Evolutionary conservation across 129 eudicot species (phyloP).

Genomic region (Escallonia rubra): DNA sequence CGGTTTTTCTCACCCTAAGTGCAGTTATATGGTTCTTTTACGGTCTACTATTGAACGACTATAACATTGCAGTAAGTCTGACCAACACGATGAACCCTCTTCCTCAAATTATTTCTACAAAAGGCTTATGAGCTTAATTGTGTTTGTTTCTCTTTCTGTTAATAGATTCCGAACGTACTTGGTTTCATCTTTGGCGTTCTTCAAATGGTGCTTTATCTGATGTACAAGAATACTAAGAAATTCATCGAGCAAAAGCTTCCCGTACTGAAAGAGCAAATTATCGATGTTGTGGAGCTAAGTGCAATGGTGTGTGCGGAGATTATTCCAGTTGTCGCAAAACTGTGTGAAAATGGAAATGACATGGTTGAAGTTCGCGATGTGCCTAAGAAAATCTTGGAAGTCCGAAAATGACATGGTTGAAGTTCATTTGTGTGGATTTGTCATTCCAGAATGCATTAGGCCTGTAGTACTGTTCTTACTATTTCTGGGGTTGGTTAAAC

Average conservation of each 20-base stretch:
- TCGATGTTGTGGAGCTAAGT: constrained; percentile 37
- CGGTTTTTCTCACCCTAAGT: constrained; percentile 63
- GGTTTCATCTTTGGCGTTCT: constrained; percentile 62
- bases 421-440: no score
- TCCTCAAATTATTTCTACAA: not conserved
- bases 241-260: constrained; percentile 18
- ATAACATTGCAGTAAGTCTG: constrained; percentile 61
- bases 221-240: constrained; percentile 42
- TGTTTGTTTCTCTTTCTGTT: not conserved
- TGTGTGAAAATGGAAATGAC: not conserved
- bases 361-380: constrained; percentile 3
- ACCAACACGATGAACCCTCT: no score
- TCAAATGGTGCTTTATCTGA: constrained; percentile 51
- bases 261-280: constrained; percentile 25
- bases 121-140: not conserved
- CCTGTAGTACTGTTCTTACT: not conserved
- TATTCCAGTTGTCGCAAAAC: constrained; percentile 13
- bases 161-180: constrained; percentile 64
- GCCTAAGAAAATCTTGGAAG: constrained; percentile 2
- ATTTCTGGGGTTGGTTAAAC: not conserved
- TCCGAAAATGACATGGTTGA: not conserved
- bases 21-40: constrained; percentile 87
- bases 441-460: no score
- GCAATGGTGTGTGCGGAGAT: constrained; percentile 25
- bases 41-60: constrained; percentile 59